Conservation (phyloP, 1,284 basidiomycete genomes). For the Singerocomus inundabilis region DNA sequence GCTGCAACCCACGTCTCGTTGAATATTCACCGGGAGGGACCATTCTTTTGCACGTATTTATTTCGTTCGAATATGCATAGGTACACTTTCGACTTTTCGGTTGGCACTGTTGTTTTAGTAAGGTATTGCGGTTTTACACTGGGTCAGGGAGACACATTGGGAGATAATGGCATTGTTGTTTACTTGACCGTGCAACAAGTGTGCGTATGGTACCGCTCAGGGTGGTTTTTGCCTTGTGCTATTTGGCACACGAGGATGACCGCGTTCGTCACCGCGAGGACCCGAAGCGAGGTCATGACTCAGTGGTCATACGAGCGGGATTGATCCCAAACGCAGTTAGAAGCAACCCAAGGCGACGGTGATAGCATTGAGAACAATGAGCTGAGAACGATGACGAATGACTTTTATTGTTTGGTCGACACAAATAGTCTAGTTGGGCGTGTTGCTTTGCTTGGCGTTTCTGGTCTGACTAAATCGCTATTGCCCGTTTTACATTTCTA, state of each 20-base stretch:
- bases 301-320: no score
- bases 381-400: no score
- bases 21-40: neutral
- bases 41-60: conserved; percentile 7
- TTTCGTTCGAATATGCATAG: conserved; percentile 20
- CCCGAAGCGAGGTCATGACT: neutral
- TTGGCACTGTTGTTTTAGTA: conserved; percentile 25
- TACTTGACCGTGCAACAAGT: neutral
- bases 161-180: conserved; percentile 3
- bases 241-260: neutral
- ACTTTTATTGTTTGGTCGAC: no score
- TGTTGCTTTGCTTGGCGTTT: no score
- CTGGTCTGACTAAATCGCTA: no score
- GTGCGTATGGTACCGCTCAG: neutral
- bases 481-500: no score
- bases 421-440: no score
- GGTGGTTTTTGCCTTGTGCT: neutral
- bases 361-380: no score
- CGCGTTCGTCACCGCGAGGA: neutral
- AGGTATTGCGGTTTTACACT: conserved; percentile 1
- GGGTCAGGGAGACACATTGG: neutral
- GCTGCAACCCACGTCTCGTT: neutral
- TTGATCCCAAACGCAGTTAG: neutral
- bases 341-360: neutral
- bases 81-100: conserved; percentile 22